A percentile compares a stretch with the other conserved stretches of the same genome.
phyloP scores from a whole-genome alignment of 805 yeast genomes.

The Torulaspora indica region DNA sequence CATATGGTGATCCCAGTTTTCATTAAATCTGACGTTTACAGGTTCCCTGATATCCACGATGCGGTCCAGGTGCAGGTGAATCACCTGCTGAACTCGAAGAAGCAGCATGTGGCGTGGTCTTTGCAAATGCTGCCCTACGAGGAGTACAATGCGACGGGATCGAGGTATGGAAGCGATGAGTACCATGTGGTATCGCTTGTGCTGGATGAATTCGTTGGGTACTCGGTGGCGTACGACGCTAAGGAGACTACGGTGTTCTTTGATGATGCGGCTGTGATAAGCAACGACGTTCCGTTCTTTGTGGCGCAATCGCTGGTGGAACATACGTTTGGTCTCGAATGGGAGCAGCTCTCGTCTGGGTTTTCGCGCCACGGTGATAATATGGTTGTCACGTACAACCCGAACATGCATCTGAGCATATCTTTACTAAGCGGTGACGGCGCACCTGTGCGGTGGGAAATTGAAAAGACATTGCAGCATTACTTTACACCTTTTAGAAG shows the following conservation, averaged over 20 bases:
- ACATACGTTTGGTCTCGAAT: constrained; percentile 44
- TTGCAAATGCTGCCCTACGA: constrained; percentile 28
- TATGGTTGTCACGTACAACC: constrained; percentile 41
- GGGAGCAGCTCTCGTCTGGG: constrained; percentile 26
- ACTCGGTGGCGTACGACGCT: constrained; percentile 41
- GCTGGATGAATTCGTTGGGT: constrained; percentile 42
- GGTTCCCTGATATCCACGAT: constrained; percentile 61
- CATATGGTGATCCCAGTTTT: constrained; percentile 43
- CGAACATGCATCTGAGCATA: constrained; percentile 69
- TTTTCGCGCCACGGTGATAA: constrained; percentile 16
- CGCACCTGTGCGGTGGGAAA: constrained; percentile 66
- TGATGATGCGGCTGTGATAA: constrained; percentile 41
- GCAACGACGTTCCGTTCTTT: constrained; percentile 59
- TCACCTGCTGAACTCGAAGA: constrained; percentile 36
- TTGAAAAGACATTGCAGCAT: constrained; percentile 47
- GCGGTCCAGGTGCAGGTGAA: constrained; percentile 50
- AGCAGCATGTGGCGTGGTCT: constrained; percentile 37
- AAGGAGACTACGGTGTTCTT: constrained; percentile 37
- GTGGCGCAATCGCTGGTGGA: constrained; percentile 50
- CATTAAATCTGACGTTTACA: constrained; percentile 42
- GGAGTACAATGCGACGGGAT: constrained; percentile 13
- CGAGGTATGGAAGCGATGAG: constrained; percentile 14
- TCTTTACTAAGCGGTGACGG: constrained; percentile 71
- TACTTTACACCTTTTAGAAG: constrained; percentile 53
- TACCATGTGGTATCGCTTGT: constrained; percentile 39